Conservation (phyloP, 345 rosid genomes). For the Eucalyptus regnans region DNA sequence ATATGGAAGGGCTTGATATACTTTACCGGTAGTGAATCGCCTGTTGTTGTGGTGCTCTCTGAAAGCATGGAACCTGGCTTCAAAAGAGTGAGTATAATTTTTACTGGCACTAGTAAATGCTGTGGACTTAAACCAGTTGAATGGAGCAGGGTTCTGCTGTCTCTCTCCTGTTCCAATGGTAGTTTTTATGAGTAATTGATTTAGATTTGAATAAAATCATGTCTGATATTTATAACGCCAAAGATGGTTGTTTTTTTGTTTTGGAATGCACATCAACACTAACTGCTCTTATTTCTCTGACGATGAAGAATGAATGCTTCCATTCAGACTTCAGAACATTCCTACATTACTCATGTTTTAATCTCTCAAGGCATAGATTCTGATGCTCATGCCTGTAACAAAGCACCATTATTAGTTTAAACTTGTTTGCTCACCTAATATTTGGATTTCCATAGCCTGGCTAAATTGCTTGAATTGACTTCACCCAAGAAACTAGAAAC, state of each 20-base stretch:
- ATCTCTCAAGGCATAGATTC: not conserved
- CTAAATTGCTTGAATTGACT: not conserved
- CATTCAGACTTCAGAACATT: not conserved
- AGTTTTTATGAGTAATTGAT: not conserved
- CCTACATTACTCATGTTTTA: not conserved
- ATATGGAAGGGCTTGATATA: constrained; percentile 72
- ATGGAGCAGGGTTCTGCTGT: not conserved
- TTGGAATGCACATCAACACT: not conserved
- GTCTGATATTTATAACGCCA: not conserved
- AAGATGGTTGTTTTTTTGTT: not conserved
- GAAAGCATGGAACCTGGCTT: constrained; percentile 88
- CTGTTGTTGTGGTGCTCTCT: constrained; percentile 70
- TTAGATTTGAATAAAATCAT: not conserved
- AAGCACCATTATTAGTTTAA: not conserved
- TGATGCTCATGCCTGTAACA: not conserved
- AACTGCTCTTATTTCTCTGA: not conserved
- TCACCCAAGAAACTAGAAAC: not conserved
- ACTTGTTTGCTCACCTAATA: not conserved
- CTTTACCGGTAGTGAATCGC: constrained; percentile 63
- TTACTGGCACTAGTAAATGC: not conserved
- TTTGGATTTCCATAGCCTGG: not conserved
- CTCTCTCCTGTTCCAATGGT: not conserved
- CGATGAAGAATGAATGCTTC: not conserved
- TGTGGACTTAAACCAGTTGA: not conserved
- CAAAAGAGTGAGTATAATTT: constrained; percentile 22